Evolutionary conservation across 1,139 yeast species (phyloP).

Genomic region (Meyerozyma elateridarum): DNA sequence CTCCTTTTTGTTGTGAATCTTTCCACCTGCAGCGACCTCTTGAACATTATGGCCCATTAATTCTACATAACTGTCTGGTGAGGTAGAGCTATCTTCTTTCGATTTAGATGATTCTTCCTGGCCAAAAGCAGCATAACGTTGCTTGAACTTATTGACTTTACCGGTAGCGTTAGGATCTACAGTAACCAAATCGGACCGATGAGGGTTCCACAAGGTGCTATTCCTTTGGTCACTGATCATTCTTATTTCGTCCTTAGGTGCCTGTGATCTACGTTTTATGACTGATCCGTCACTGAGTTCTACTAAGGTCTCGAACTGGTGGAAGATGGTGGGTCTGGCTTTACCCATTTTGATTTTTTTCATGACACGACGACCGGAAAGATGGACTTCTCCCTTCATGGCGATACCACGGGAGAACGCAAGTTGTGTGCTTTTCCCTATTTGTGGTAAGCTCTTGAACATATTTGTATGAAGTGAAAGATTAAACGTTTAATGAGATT

Average conservation of each 20-base stretch:
- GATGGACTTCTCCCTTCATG: slow-evolving; percentile 29
- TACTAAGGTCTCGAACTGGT: slow-evolving; percentile 81
- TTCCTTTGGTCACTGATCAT: slow-evolving; percentile 88
- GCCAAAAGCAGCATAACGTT: slow-evolving; percentile 60
- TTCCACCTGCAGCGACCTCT: slow-evolving; percentile 62
- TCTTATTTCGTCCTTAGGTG: slow-evolving; percentile 81
- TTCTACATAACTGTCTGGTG: slow-evolving; percentile 58
- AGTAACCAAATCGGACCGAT: slow-evolving; percentile 69
- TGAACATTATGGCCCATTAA: slow-evolving; percentile 59
- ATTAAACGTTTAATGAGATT: neutral
- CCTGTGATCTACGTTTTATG: slow-evolving; percentile 74
- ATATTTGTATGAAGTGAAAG: neutral
- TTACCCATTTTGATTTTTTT: slow-evolving; percentile 62
- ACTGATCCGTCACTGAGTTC: slow-evolving; percentile 95
- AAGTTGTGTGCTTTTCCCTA: neutral
- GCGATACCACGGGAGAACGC: slow-evolving; percentile 5
- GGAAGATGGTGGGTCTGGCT: slow-evolving; percentile 88
- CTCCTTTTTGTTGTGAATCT: slow-evolving; percentile 50
- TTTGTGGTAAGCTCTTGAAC: neutral
- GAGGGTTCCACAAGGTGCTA: slow-evolving; percentile 81
- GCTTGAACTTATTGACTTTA: slow-evolving; percentile 77
- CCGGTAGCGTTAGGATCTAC: slow-evolving; percentile 83
- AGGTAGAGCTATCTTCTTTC: no score
- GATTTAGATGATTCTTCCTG: slow-evolving; percentile 14
- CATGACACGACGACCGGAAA: slow-evolving; percentile 50